Conservation (phyloP, 306 rosid genomes). For the Glycine latifolia region DNA sequence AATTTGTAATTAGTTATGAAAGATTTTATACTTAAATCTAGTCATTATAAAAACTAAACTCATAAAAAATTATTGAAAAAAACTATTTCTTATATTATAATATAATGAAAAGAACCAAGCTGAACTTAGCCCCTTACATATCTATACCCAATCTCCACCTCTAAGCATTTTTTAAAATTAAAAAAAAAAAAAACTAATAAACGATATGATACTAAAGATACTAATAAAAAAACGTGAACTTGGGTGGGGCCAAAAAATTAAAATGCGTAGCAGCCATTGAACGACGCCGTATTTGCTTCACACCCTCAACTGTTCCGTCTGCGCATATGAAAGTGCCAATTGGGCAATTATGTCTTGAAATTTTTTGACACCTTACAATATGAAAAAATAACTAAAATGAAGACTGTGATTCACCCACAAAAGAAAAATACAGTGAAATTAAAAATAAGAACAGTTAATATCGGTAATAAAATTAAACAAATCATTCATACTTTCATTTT, state of each 20-base stretch:
- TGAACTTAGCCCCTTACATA: too few relatives aligned
- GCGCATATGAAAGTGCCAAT: background rate
- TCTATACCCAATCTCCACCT: too few relatives aligned
- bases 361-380: background rate
- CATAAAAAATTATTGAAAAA: too few relatives aligned
- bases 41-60: too few relatives aligned
- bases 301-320: conserved; percentile 5
- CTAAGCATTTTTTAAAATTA: too few relatives aligned
- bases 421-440: background rate
- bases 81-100: too few relatives aligned
- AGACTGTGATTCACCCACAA: background rate
- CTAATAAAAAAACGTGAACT: background rate
- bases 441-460: background rate
- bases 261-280: conserved; percentile 15
- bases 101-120: too few relatives aligned
- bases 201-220: background rate
- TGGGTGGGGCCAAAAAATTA: background rate
- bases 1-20: too few relatives aligned
- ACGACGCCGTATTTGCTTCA: background rate
- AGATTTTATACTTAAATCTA: too few relatives aligned
- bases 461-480: too few relatives aligned
- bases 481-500: background rate
- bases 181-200: too few relatives aligned
- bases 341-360: background rate
- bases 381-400: background rate